These are phyloP conservation scores for Elaeis guineensis DNA, from an alignment of 176 grass and related monocot species.

Conservation along the genomic window DNA sequence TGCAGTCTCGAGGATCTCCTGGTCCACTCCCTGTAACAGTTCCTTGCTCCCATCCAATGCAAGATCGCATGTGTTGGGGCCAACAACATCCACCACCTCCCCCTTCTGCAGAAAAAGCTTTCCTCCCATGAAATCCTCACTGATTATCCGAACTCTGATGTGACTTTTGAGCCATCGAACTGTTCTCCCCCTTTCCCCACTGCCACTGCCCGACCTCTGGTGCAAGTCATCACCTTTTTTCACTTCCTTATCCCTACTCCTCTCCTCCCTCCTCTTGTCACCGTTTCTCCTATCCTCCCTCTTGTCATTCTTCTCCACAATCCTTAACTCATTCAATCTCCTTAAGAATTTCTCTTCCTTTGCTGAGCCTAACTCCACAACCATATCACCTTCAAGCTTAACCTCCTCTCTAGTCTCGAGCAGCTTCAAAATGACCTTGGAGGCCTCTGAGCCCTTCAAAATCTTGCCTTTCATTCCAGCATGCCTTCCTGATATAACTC, in stretches of 20 bases:
- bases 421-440: conserved; percentile 13
- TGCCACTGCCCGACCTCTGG: conserved; percentile 1
- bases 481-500: conserved; percentile 6
- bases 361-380: not conserved
- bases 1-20: conserved; percentile 89
- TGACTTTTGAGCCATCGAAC: conserved; percentile 71
- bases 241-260: not conserved
- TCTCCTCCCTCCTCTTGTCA: not conserved
- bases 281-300: conserved; percentile 1
- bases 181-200: conserved; percentile 19
- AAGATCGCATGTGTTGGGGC: conserved; percentile 69
- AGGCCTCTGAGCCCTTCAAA: conserved; percentile 9
- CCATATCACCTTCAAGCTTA: conserved; percentile 4
- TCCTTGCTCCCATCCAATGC: conserved; percentile 62
- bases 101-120: conserved; percentile 83
- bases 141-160: conserved; percentile 84
- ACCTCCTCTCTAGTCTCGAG: conserved; percentile 8
- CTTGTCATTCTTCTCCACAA: conserved; percentile 16
- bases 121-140: conserved; percentile 50
- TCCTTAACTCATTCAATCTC: conserved; percentile 25
- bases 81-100: conserved; percentile 73
- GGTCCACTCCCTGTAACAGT: conserved; percentile 73
- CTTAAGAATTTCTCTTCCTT: conserved; percentile 19
- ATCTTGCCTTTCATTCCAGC: conserved; percentile 18
- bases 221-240: not conserved